These are phyloP conservation scores for peach (Prunus persica) DNA, from an alignment of 306 rosid genomes.

Conservation along the genomic window DNA sequence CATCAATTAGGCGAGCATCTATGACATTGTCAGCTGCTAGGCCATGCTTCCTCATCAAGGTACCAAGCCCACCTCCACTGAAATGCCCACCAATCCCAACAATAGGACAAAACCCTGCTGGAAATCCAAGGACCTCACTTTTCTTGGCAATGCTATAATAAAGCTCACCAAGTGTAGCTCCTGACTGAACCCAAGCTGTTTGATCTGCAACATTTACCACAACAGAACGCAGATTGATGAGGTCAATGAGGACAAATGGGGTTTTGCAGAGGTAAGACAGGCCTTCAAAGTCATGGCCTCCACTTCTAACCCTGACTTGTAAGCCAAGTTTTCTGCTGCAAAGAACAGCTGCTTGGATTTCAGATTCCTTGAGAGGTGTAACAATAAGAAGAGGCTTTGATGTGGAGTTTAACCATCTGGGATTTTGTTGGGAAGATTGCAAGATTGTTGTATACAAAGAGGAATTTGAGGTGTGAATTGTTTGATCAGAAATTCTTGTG, in stretches of 20 bases:
- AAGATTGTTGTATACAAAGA: conserved; percentile 24
- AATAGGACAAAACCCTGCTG: conserved; percentile 55
- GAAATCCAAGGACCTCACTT: conserved; percentile 49
- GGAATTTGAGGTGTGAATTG: conserved; percentile 32
- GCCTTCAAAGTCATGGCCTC: conserved; percentile 69
- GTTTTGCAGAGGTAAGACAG: conserved; percentile 41
- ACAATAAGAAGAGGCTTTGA: conserved; percentile 42
- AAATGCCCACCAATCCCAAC: conserved; percentile 58
- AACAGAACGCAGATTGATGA: conserved; percentile 35
- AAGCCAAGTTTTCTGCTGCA: conserved; percentile 43
- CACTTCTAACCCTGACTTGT: conserved; percentile 55
- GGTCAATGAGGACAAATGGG: conserved; percentile 48
- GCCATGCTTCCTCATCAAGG: conserved; percentile 45
- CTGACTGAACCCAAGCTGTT: conserved; percentile 71
- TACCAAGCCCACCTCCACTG: conserved; percentile 53
- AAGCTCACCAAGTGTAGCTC: conserved; percentile 59
- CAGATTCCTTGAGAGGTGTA: conserved; percentile 43
- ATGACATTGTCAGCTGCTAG: conserved; percentile 43
- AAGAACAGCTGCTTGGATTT: conserved; percentile 46
- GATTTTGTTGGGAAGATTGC: conserved; percentile 43
- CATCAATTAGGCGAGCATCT: conserved; percentile 47
- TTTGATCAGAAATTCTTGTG: conserved; percentile 14
- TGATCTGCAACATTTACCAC: conserved; percentile 29
- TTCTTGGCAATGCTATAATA: conserved; percentile 46
- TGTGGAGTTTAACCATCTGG: conserved; percentile 49